phyloP scores from a whole-genome alignment of 176 grass and related monocot species.

The Oryza nivara region DNA sequence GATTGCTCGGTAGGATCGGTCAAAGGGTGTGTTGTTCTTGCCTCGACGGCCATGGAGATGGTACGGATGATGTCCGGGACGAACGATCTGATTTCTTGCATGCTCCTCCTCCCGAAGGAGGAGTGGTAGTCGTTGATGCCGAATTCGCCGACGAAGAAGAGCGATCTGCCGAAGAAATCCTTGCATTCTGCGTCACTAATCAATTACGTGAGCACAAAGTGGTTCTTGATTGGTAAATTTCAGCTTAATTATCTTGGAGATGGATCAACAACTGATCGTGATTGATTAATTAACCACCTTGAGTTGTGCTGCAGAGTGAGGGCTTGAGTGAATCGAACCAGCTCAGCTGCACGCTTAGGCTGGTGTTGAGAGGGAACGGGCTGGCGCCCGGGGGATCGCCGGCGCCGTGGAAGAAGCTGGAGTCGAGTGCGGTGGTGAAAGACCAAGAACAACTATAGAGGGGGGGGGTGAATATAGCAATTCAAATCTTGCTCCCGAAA shows the following conservation, averaged over 20 bases:
- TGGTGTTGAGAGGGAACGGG: slow-evolving; percentile 41
- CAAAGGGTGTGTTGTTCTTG: not conserved
- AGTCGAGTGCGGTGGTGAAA: slow-evolving; percentile 6
- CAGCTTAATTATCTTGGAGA: no score
- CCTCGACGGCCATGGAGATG: slow-evolving; percentile 58
- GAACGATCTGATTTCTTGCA: slow-evolving; percentile 30
- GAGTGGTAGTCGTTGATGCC: slow-evolving; percentile 53
- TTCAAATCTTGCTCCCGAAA: no score
- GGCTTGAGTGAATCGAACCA: slow-evolving; percentile 55
- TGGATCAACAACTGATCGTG: no score
- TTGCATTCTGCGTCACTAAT: slow-evolving; percentile 36
- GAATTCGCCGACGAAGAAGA: slow-evolving; percentile 53
- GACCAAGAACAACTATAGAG: no score
- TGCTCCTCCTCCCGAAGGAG: slow-evolving; percentile 12
- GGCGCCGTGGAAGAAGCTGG: slow-evolving; percentile 33
- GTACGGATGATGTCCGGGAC: slow-evolving; percentile 35
- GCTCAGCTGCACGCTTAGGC: slow-evolving; percentile 47
- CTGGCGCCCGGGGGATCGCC: not conserved
- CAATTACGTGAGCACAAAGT: not conserved
- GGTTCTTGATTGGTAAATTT: not conserved
- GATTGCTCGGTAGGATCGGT: no score
- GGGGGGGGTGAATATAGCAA: no score
- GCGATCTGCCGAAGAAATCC: slow-evolving; percentile 43
- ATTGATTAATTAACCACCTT: slow-evolving; percentile 24
- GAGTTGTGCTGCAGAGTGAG: slow-evolving; percentile 39